Evolutionary conservation across 352 stramenopile genomes (phyloP), one percentile per base, ranked within the genome.

Genomic region (Pythium vanterpoolii): DNA sequence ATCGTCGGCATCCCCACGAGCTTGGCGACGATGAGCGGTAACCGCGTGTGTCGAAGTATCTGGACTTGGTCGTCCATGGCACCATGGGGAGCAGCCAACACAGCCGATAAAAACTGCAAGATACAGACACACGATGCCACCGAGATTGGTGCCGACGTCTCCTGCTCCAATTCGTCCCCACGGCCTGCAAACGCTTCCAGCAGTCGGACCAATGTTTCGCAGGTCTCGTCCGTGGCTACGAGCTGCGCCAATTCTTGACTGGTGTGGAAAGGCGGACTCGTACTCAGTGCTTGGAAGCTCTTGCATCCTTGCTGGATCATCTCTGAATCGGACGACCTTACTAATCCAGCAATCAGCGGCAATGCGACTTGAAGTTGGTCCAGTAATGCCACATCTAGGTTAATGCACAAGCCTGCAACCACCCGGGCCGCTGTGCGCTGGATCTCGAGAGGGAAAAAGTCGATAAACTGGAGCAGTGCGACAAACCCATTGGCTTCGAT

Each of bases 391-490:
- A 64, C 27, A 0, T 70, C 62, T 27, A 86, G 74, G 30, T 84
- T 67, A 0, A 62, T 77, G 45, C 79, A 89, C 14, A 90, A 49
- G 27, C 81, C 66, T 0, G 69, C 68, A 9, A 87, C 79, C 19
- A 89, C 78, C 0, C 70, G 69, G 2, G 74, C 79, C 4, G 78
- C 80, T 5, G 73, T 76, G 13, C 80, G 83, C 52, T 93, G 83
- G 31, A 85, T 88, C 46, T 88, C 80, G 36, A 89, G 60, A 16
- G 79, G 76, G 54, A 93, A 93, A 56, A 93, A 93, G 52, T 93
- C 83, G 10, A 93, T 65, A 56, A 87, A 90, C 72, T 93, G 80
- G 21, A 93, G 68, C 39, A 93, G 18, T 38, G 78, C 78, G 7
- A 90, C 73, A 39, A 93, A 65, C 0, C 79, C 80, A 43, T 89